Percentiles rank a stretch among this genome's conserved stretches.
phyloP scores from a whole-genome alignment of 1,139 yeast species.

The Suhomyces chickasaworum region DNA sequence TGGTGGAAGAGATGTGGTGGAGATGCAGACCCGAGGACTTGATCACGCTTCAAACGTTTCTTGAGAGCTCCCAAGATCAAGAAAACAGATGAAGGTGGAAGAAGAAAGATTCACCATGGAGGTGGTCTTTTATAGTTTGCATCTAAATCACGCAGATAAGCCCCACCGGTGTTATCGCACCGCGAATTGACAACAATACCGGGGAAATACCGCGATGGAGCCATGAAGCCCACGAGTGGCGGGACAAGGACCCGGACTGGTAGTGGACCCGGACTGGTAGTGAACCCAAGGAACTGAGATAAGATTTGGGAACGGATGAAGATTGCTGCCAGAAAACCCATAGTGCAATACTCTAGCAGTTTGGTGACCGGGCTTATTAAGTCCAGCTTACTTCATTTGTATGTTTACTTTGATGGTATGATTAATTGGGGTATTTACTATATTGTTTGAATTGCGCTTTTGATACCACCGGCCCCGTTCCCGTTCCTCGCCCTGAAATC shows the following conservation, averaged over 20 bases:
- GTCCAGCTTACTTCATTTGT: too few relatives aligned
- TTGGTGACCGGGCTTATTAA: too few relatives aligned
- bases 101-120: background rate
- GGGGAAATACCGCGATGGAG: background rate
- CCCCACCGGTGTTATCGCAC: constrained; percentile 7
- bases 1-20: background rate
- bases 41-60: background rate
- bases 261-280: too few relatives aligned
- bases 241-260: background rate
- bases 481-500: too few relatives aligned
- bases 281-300: background rate
- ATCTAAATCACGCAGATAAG: constrained; percentile 10
- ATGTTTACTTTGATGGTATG: too few relatives aligned
- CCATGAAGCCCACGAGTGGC: background rate
- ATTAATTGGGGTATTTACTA: too few relatives aligned
- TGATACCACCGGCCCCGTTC: too few relatives aligned
- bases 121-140: constrained; percentile 1
- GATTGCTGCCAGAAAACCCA: too few relatives aligned
- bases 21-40: background rate
- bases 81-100: background rate
- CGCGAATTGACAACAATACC: background rate
- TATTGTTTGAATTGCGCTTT: too few relatives aligned
- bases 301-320: background rate
- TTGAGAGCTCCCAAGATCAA: background rate
- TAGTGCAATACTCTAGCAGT: too few relatives aligned